These are phyloP conservation scores for Exobasidium rhododendri DNA, from an alignment of 1,284 basidiomycete genomes.

Conservation along the genomic window DNA sequence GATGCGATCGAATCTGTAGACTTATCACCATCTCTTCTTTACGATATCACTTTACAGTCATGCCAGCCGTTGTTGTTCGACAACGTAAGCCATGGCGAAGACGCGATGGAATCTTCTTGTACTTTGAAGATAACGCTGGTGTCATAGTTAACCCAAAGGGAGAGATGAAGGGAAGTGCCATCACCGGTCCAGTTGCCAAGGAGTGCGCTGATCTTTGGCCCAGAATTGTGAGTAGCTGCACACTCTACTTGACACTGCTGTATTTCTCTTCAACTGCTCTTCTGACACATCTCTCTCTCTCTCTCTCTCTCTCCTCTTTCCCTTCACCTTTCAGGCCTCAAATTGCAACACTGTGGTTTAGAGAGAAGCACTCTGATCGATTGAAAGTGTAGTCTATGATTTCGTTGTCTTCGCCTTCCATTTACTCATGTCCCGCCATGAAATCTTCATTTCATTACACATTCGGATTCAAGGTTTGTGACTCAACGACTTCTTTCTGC, in stretches of 20 bases:
- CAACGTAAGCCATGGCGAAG: slow-evolving; percentile 99
- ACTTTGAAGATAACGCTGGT: slow-evolving; percentile 69
- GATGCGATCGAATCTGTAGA: not conserved
- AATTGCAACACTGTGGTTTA: not conserved
- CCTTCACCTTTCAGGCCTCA: not conserved
- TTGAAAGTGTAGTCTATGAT: slow-evolving; percentile 1
- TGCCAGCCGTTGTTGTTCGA: slow-evolving; percentile 94
- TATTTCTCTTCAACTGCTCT: not conserved
- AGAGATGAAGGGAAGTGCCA: slow-evolving; percentile 95
- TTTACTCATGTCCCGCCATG: not conserved
- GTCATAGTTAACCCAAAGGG: slow-evolving; percentile 81
- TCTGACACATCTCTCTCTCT: no score
- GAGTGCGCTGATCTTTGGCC: slow-evolving; percentile 99
- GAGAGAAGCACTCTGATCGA: not conserved
- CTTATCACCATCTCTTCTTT: not conserved
- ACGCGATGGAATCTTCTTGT: slow-evolving; percentile 97
- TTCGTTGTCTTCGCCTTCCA: not conserved
- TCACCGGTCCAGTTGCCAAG: slow-evolving; percentile 94
- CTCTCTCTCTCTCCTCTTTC: not conserved
- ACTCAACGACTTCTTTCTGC: no score
- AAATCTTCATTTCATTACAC: not conserved
- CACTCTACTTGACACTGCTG: no score
- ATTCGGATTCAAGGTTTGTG: no score
- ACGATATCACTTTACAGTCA: slow-evolving; percentile 63
- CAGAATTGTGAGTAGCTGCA: slow-evolving; percentile 65